Base-by-base conservation (phyloP, 306 rosid genomes). In the Abrus precatorius region DNA sequence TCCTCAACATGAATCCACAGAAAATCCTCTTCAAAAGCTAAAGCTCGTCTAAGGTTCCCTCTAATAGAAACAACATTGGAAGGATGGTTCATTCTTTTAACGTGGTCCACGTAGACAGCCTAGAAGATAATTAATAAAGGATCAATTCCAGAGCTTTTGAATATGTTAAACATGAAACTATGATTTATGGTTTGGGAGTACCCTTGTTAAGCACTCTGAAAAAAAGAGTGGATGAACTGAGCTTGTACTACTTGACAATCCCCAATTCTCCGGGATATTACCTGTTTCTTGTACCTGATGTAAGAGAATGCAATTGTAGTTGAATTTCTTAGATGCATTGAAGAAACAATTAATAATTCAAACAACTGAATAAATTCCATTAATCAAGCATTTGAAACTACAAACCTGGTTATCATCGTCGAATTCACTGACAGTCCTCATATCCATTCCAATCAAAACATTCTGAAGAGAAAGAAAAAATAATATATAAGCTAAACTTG, bases 391-490 rank as follows among this genome's bases (percentile, higher is more conserved):
- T 72, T 74, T 47, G 53, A 72, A 82, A 62, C 61, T 59, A 72
- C 89, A 72, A 77, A 93, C 98, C 98, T 93, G 89, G 48, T 74
- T 63, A 80, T 80, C 87, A 75, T 90, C 91, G 77, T 71, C 79
- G 72, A 79, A 81, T 74, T 83, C 92, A 79, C 75, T 85, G 44
- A 82, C 72, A 36, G 30, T 72, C 80, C 86, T 90, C 85, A 90
- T 85, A 67, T 95, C 99, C 94, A 90, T 93, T 82, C 95, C 97
- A 72, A 95, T 85, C 76, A 95, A 87, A 85, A 72, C 99, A 80
- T 79, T 95, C 98, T 93, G 90, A 76, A 74, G 79, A 83, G 1
- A 3, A 9, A 48, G 9, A 34, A 34, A 75, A 2, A 36, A 36
- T 2, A 36, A 36, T 4, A 20, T 2, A 36, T 59, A 36, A 36